Conservation (phyloP, 2,329 filamentous ascomycete species). For the Orbilia ellipsospora region DNA sequence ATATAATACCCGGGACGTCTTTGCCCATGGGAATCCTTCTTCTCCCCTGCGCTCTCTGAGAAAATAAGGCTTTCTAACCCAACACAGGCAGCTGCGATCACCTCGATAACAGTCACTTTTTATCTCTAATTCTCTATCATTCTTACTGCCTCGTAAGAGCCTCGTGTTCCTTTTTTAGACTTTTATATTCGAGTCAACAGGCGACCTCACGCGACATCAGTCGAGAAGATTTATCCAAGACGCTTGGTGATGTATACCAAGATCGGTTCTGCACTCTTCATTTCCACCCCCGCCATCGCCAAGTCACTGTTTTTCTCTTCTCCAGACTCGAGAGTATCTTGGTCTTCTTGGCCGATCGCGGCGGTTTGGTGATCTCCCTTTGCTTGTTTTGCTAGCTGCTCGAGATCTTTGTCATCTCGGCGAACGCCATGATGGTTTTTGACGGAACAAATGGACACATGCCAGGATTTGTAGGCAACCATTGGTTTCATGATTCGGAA, state of each 20-base stretch:
- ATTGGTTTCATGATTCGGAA: constrained; percentile 25
- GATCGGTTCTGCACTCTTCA: not conserved
- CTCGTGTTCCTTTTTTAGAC: constrained; percentile 6
- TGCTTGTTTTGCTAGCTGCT: too few relatives aligned
- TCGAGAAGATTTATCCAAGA: constrained; percentile 51
- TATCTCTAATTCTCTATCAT: too few relatives aligned
- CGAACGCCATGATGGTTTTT: constrained; percentile 30
- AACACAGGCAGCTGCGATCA: constrained; percentile 34
- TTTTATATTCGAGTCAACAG: not conserved
- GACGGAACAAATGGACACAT: constrained; percentile 19
- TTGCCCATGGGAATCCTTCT: constrained; percentile 4
- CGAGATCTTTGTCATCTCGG: constrained; percentile 19
- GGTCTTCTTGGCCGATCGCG: constrained; percentile 26
- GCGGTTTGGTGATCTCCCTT: not conserved
- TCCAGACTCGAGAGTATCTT: not conserved
- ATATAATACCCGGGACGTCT: constrained; percentile 23
- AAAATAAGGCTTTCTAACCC: constrained; percentile 15
- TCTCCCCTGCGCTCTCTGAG: not conserved
- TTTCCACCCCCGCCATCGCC: constrained; percentile 26
- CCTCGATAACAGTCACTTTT: not conserved
- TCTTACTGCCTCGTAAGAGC: too few relatives aligned
- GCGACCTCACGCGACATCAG: constrained; percentile 33
- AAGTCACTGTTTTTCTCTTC: constrained; percentile 7
- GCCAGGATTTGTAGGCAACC: constrained; percentile 48
- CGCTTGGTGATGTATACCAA: constrained; percentile 50